phyloP scores from a whole-genome alignment of 2,329 filamentous ascomycete genomes.

The Xylariales sp. region DNA sequence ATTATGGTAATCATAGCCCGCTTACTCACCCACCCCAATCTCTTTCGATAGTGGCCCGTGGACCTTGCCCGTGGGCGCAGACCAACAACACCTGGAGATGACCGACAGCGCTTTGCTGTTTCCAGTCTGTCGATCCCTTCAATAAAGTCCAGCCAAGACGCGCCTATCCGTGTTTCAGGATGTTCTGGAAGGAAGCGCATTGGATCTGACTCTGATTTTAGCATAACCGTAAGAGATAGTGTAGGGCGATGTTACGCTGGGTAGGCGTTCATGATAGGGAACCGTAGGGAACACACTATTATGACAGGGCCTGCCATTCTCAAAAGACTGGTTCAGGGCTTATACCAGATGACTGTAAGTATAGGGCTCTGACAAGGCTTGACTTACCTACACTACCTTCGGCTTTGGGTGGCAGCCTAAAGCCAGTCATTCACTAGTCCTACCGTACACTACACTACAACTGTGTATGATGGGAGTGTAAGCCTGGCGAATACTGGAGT shows the following conservation, averaged over 20 bases:
- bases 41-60: slow-evolving; percentile 9
- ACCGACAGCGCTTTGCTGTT: slow-evolving; percentile 31
- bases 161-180: slow-evolving; percentile 35
- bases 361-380: slow-evolving; percentile 27
- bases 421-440: slow-evolving; percentile 9
- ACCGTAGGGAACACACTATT: neutral
- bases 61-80: slow-evolving; percentile 3
- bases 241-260: neutral
- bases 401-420: slow-evolving; percentile 19
- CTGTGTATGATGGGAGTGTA: neutral
- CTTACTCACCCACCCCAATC: slow-evolving; percentile 28
- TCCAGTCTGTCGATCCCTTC: slow-evolving; percentile 30
- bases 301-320: slow-evolving; percentile 4
- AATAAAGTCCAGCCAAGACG: slow-evolving; percentile 21
- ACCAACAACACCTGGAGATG: slow-evolving; percentile 27
- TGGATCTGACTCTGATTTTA: slow-evolving; percentile 29
- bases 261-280: too few relatives aligned
- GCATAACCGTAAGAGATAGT: slow-evolving; percentile 13
- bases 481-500: slow-evolving; percentile 1
- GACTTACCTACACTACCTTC: neutral
- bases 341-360: slow-evolving; percentile 11
- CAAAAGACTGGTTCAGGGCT: neutral
- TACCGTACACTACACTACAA: neutral
- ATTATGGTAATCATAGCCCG: slow-evolving; percentile 26
- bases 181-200: slow-evolving; percentile 38